Conservation (phyloP, 768 basidiomycete species). For the Leccinum olivaceopallidum region DNA sequence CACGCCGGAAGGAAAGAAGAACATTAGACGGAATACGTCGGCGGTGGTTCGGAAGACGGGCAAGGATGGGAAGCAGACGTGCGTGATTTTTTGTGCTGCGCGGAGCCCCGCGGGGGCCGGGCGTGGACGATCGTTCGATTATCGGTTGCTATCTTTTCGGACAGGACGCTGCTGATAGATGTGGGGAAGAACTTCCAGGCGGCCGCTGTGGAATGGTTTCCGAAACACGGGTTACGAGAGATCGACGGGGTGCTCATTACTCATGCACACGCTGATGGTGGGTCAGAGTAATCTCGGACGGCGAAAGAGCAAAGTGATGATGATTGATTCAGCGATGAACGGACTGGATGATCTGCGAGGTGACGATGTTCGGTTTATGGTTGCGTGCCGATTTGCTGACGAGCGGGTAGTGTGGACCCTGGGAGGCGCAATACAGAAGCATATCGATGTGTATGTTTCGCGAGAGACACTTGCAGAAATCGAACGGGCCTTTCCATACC, state of each 20-base stretch:
- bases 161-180: constrained; percentile 78
- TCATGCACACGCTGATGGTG: constrained; percentile 85
- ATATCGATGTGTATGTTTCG: constrained; percentile 77
- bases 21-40: constrained; percentile 82
- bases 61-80: constrained; percentile 48
- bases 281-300: constrained; percentile 3
- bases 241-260: constrained; percentile 81
- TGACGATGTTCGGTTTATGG: constrained; percentile 21
- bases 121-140: constrained; percentile 6
- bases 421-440: constrained; percentile 57
- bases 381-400: constrained; percentile 6
- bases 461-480: constrained; percentile 65
- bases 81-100: constrained; percentile 25
- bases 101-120: neutral
- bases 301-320: neutral
- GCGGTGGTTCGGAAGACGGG: constrained; percentile 55
- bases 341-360: constrained; percentile 89
- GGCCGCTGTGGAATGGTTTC: constrained; percentile 57
- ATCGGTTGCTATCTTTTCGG: neutral
- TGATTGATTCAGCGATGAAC: constrained; percentile 64
- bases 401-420: constrained; percentile 69
- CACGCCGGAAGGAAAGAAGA: constrained; percentile 74
- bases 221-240: constrained; percentile 68
- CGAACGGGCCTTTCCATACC: constrained; percentile 76
- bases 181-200: constrained; percentile 82